Evolutionary conservation across 2,329 filamentous ascomycete genomes (phyloP).

Genomic region (Byssothecium circinans): DNA sequence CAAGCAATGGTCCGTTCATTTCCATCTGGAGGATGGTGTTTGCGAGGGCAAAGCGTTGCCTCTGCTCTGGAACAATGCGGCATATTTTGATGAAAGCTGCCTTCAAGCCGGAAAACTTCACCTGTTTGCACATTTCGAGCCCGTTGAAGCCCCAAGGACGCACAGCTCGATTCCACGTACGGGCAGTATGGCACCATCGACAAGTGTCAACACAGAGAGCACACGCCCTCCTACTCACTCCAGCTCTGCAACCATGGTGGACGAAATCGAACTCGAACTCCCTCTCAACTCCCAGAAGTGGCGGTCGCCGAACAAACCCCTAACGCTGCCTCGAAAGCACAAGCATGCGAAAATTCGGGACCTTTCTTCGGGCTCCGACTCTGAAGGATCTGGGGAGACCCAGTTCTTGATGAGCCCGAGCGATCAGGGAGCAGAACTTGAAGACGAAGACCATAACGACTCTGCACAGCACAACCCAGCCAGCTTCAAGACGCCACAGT

Average conservation of each 20-base stretch:
- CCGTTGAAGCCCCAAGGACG: background rate
- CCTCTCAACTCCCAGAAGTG: background rate
- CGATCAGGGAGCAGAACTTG: background rate
- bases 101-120: constrained; percentile 6
- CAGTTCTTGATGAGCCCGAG: constrained; percentile 2
- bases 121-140: constrained; percentile 7
- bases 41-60: constrained; percentile 6
- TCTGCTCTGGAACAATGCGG: constrained; percentile 6
- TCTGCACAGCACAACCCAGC: too few relatives aligned
- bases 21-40: constrained; percentile 7
- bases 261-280: background rate
- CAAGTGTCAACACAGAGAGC: background rate
- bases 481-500: too few relatives aligned
- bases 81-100: constrained; percentile 5
- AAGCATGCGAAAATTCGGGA: background rate
- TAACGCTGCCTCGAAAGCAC: background rate
- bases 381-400: background rate
- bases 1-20: constrained; percentile 2
- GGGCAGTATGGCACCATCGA: background rate
- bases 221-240: background rate
- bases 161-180: background rate
- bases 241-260: background rate
- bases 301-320: background rate
- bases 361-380: background rate
- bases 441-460: background rate